phyloP scores from a whole-genome alignment of 2,329 filamentous ascomycete species.

The Orbilia blumenaviensis region DNA sequence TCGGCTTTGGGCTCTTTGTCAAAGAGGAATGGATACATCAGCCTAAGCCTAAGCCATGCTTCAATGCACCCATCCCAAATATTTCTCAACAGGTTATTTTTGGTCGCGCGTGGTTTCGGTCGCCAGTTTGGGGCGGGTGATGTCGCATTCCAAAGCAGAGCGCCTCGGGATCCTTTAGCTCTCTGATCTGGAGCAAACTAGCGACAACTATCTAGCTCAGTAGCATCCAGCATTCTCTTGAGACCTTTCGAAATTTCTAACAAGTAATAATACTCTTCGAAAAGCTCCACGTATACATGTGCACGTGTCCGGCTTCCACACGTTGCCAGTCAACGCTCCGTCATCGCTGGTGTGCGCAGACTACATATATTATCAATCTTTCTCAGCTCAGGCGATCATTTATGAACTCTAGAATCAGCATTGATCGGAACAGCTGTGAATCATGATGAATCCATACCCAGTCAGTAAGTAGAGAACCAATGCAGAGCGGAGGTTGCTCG shows the following conservation, averaged over 20 bases:
- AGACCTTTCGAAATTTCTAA: neutral
- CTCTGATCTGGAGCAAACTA: slow-evolving; percentile 24
- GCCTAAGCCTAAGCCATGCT: slow-evolving; percentile 20
- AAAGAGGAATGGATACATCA: neutral
- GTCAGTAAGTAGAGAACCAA: too few relatives aligned
- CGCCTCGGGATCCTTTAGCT: neutral
- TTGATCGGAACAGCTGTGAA: slow-evolving; percentile 4
- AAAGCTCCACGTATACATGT: too few relatives aligned
- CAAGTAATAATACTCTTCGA: neutral
- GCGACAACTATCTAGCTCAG: slow-evolving; percentile 28
- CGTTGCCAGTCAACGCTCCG: too few relatives aligned
- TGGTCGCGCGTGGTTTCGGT: slow-evolving; percentile 4
- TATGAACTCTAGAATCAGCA: neutral
- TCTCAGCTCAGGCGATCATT: neutral
- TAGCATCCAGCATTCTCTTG: slow-evolving; percentile 10
- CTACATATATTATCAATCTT: too few relatives aligned
- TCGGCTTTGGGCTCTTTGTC: slow-evolving; percentile 6
- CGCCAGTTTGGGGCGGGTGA: slow-evolving; percentile 12
- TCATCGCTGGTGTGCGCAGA: too few relatives aligned
- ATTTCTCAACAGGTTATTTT: slow-evolving; percentile 2
- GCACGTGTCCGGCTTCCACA: too few relatives aligned
- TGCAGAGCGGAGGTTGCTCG: neutral
- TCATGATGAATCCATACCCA: neutral
- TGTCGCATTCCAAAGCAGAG: slow-evolving; percentile 19
- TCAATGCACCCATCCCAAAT: neutral